Evolutionary conservation across 108 stramenopile genomes (phyloP).

Genomic region (Skeletonema grethae): DNA sequence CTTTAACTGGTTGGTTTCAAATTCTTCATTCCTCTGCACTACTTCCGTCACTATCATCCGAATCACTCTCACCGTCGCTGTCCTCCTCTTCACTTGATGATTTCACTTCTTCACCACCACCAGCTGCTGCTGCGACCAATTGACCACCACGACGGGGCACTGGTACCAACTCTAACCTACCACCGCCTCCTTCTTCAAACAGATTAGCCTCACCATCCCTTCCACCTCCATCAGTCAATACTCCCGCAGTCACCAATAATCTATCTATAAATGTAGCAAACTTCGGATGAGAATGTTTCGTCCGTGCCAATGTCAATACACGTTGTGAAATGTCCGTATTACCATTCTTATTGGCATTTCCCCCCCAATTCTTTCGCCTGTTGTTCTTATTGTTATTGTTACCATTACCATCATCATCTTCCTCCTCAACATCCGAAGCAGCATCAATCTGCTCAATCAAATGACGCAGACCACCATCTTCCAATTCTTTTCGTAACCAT

Average conservation of each 20-base stretch:
- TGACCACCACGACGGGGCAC: constrained; percentile 19
- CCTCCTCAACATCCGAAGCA: constrained; percentile 30
- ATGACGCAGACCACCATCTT: constrained; percentile 66
- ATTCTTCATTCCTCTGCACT: not conserved
- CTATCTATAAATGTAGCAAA: constrained; percentile 72
- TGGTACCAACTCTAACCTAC: constrained; percentile 19
- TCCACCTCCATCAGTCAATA: constrained; percentile 42
- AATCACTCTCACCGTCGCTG: not conserved
- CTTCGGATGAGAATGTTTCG: constrained; percentile 52
- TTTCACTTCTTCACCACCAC: not conserved
- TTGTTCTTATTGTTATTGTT: not conserved
- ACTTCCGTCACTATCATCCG: not conserved
- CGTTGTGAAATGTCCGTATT: constrained; percentile 31
- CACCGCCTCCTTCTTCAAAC: constrained; percentile 1
- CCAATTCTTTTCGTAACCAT: constrained; percentile 74
- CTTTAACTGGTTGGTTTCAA: no score
- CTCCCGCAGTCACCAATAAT: constrained; percentile 63
- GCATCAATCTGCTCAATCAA: constrained; percentile 59
- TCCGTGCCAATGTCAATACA: constrained; percentile 34
- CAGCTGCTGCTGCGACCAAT: not conserved
- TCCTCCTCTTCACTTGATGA: not conserved
- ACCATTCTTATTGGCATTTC: constrained; percentile 12
- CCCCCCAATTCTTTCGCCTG: constrained; percentile 1
- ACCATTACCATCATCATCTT: not conserved
- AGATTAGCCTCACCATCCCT: not conserved